These are phyloP conservation scores for Solanum arcanum DNA, from an alignment of 257 asterid genomes.

Conservation along the genomic window DNA sequence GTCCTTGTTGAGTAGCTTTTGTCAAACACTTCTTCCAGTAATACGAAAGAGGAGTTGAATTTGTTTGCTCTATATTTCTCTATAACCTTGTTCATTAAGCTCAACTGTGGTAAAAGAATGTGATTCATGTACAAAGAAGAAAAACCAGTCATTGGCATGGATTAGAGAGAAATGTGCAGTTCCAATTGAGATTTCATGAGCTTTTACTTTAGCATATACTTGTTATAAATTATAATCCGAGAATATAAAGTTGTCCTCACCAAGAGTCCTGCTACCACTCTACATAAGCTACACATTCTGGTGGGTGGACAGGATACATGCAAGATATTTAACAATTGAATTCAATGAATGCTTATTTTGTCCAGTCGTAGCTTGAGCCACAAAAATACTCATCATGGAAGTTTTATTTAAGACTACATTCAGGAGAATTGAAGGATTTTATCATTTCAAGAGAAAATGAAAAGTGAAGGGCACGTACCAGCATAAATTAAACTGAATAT, in stretches of 20 bases:
- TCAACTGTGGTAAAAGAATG: neutral
- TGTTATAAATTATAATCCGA: neutral
- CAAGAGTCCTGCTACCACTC: neutral
- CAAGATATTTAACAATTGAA: neutral
- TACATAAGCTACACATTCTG: neutral
- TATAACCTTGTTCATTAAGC: neutral
- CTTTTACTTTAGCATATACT: neutral
- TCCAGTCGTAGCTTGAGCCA: neutral
- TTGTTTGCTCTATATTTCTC: neutral
- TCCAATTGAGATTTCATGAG: neutral
- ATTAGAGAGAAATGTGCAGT: neutral
- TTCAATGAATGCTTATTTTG: neutral
- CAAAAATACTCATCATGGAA: neutral
- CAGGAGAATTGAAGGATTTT: neutral
- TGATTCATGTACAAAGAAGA: neutral
- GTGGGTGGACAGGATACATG: neutral
- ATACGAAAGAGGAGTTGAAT: neutral
- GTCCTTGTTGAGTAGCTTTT: neutral
- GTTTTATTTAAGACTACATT: neutral
- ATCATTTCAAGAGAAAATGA: neutral
- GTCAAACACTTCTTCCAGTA: neutral
- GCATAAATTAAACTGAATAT: constrained; percentile 73
- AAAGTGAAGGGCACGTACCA: constrained; percentile 34
- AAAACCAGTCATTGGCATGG: neutral
- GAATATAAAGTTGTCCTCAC: neutral